These are phyloP conservation scores for Fusarium sp. DNA, from an alignment of 2,329 filamentous ascomycete species.

Conservation along the genomic window DNA sequence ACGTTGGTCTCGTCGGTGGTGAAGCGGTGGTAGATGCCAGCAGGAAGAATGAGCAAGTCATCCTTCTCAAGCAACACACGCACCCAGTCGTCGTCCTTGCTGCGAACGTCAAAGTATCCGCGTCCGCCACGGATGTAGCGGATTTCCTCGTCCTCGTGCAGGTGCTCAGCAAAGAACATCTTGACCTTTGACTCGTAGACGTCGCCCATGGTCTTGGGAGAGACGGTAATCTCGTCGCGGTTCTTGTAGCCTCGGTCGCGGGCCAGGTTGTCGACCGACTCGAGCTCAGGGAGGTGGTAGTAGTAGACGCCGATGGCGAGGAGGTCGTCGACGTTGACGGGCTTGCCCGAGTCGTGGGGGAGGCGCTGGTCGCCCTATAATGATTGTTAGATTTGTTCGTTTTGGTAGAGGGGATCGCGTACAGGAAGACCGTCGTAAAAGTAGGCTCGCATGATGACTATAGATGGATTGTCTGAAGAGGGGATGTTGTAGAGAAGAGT, in stretches of 20 bases:
- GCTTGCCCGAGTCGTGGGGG: slow-evolving; percentile 85
- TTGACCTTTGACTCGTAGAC: slow-evolving; percentile 94
- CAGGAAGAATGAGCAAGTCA: slow-evolving; percentile 92
- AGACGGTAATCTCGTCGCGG: slow-evolving; percentile 92
- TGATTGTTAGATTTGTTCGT: slow-evolving; percentile 15
- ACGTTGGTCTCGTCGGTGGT: slow-evolving; percentile 94
- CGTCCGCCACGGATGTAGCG: slow-evolving; percentile 89
- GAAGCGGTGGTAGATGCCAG: slow-evolving; percentile 97
- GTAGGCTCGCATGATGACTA: slow-evolving; percentile 66
- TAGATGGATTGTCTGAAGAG: not conserved
- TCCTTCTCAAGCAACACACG: slow-evolving; percentile 85
- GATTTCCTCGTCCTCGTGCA: slow-evolving; percentile 99
- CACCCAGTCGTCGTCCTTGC: slow-evolving; percentile 87
- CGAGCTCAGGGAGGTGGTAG: slow-evolving; percentile 73
- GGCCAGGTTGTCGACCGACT: slow-evolving; percentile 80
- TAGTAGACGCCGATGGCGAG: slow-evolving; percentile 83
- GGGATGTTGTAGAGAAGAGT: not conserved
- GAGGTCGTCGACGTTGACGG: slow-evolving; percentile 75
- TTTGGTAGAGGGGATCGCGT: slow-evolving; percentile 43
- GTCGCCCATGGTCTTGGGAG: slow-evolving; percentile 85
- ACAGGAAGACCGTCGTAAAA: slow-evolving; percentile 68
- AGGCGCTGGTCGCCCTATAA: slow-evolving; percentile 90
- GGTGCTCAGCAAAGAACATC: slow-evolving; percentile 92
- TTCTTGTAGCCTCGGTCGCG: slow-evolving; percentile 86
- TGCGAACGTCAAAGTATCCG: slow-evolving; percentile 94